A percentile compares a stretch with the other conserved stretches of the same genome.
These are phyloP conservation scores for Cryptosporidium canis DNA, from an alignment of 169 alveolate genomes.

Conservation along the genomic window DNA sequence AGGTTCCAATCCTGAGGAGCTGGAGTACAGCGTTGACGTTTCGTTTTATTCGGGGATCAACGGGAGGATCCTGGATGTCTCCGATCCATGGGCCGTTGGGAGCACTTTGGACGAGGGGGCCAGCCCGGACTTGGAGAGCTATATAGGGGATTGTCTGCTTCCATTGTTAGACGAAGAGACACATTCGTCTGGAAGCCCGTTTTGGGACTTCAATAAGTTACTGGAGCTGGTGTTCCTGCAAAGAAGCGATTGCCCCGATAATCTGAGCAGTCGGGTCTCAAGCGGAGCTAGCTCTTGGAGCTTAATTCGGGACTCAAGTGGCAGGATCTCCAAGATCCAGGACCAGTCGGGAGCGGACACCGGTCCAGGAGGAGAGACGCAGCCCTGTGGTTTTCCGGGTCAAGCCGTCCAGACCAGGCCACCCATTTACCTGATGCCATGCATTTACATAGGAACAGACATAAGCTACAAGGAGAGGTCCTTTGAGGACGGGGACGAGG, in stretches of 20 bases:
- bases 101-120: background rate
- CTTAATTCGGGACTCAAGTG: conserved; percentile 7
- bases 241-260: conserved; percentile 8
- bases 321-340: conserved; percentile 9
- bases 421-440: conserved; percentile 34
- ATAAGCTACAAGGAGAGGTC: background rate
- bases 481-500: background rate
- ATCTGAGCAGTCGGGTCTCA: background rate
- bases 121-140: background rate
- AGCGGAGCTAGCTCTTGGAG: conserved; percentile 18
- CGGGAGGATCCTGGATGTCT: background rate
- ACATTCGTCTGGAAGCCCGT: background rate
- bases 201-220: conserved; percentile 37
- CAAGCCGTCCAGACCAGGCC: background rate
- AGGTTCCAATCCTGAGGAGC: background rate
- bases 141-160: conserved; percentile 4
- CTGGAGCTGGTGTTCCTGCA: background rate
- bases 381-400: background rate
- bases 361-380: background rate
- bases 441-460: conserved; percentile 45
- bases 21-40: background rate
- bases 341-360: background rate
- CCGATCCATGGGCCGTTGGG: conserved; percentile 69
- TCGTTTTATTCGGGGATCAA: conserved; percentile 48
- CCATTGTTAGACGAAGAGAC: conserved; percentile 13